phyloP scores from a whole-genome alignment of 768 basidiomycete genomes.

The Pleurotus pulmonarius region DNA sequence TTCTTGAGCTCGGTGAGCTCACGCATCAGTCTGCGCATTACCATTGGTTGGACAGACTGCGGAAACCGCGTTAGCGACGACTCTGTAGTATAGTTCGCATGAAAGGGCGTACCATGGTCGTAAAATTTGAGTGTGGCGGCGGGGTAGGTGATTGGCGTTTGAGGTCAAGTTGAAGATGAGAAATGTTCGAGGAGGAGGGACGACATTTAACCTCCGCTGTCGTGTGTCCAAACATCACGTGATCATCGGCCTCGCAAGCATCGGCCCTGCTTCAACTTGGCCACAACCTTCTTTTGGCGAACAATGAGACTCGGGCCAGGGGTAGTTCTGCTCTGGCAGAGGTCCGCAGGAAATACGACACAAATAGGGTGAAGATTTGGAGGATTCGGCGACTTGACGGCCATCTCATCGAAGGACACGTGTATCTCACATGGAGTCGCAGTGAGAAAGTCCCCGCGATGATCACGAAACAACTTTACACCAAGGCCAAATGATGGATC shows the following conservation, averaged over 20 bases:
- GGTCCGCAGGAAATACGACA: too few relatives aligned
- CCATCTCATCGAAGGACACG: too few relatives aligned
- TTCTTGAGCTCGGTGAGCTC: slow-evolving; percentile 80
- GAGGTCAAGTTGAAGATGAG: neutral
- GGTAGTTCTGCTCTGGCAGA: too few relatives aligned
- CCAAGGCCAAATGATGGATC: slow-evolving; percentile 34
- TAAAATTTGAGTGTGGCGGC: neutral
- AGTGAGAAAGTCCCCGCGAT: too few relatives aligned
- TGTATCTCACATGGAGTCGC: too few relatives aligned
- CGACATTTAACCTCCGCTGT: neutral
- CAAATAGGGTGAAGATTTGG: too few relatives aligned
- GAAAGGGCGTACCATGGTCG: neutral
- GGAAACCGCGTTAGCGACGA: neutral
- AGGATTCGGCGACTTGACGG: too few relatives aligned
- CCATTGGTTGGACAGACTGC: slow-evolving; percentile 46
- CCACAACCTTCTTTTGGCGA: too few relatives aligned
- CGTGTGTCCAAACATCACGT: neutral
- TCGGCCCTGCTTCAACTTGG: too few relatives aligned
- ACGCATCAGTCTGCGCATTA: slow-evolving; percentile 83
- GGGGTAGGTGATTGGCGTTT: neutral
- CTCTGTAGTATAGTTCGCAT: neutral
- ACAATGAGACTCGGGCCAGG: too few relatives aligned
- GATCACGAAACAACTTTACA: too few relatives aligned
- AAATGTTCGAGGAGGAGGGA: neutral
- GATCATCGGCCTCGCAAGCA: neutral